Evolutionary conservation across 768 basidiomycete genomes (phyloP), one percentile per base, ranked within the genome.

Genomic region (Phaeolepiota aurea): DNA sequence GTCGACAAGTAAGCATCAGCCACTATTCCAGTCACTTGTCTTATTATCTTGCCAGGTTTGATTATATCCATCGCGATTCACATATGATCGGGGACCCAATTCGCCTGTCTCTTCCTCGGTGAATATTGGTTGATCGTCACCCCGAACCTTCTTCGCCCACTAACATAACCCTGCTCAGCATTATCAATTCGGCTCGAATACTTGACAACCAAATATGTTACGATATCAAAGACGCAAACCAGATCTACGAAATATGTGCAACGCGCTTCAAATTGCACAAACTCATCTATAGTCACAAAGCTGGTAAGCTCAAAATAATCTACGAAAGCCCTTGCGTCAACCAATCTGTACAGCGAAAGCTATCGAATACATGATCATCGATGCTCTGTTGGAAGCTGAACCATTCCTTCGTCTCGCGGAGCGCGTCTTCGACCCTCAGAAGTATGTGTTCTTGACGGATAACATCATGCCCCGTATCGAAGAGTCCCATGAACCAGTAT

Each of bases 341-440:
- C 20, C 7, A 7, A 13, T 38, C 22, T 42, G 13, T 1, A 32
- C 53, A 84, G 86, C 84, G 2, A 82, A 74, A 48, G 77, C 84
- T 0, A 81, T 89, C 38, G 88, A 88, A 55, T 75, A 81, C 51
- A 90, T 90, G 88, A 64, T 90, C n/a, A 68, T 87, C 11, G 87
- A 90, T 48, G 84, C 72, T 0, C 67, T 91, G 3, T 59, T 80
- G 0, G 60, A 62, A 0, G 88, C 88, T 0, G 83, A 91, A 25
- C 71, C 77, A 0, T 42, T 71, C 43, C 55, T 89, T 54, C 66
- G 77, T 32, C 71, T 90, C 36, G 76, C 82, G 0, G 55, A 67
- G 1, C 61, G 63, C 3, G 69, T 88, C 12, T 55, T 68, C 19
- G 55, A 84, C 13, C 79, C 86, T 0, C 62, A 73, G 40, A 63